phyloP scores from a whole-genome alignment of 495 filamentous ascomycete genomes.

The Neurospora sp. region DNA sequence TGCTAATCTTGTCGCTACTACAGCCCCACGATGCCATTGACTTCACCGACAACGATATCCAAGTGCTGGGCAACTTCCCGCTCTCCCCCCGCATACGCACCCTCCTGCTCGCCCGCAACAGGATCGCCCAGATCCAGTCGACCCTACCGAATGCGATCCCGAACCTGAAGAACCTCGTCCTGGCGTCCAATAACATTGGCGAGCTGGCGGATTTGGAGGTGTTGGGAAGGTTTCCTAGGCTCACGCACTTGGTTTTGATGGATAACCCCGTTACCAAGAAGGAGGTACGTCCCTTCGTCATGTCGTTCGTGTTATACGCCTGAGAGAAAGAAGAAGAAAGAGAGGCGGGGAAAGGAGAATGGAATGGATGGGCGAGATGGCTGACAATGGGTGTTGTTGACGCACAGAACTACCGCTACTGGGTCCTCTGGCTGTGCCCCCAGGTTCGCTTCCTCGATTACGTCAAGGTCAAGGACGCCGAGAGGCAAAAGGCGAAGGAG shows the following conservation, averaged over 20 bases:
- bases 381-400: constrained; percentile 3
- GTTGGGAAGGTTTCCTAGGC: constrained; percentile 51
- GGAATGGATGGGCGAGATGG: not conserved
- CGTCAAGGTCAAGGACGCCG: constrained; percentile 75
- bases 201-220: constrained; percentile 84
- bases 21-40: constrained; percentile 87
- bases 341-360: not conserved
- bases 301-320: not conserved
- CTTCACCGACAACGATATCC: constrained; percentile 96
- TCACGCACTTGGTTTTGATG: constrained; percentile 72
- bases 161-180: constrained; percentile 63
- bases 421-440: constrained; percentile 79
- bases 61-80: constrained; percentile 84
- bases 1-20: not conserved
- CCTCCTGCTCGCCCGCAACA: constrained; percentile 82
- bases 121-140: constrained; percentile 70
- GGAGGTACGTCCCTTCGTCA: constrained; percentile 52
- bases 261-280: constrained; percentile 88
- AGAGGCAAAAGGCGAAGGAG: constrained; percentile 63
- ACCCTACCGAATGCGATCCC: constrained; percentile 63
- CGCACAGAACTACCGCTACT: constrained; percentile 76
- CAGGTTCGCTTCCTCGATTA: constrained; percentile 88
- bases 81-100: constrained; percentile 76
- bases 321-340: not conserved
- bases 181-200: constrained; percentile 64